Conservation (phyloP, 2,329 filamentous ascomycete species). For the Sporothrix phasma region DNA sequence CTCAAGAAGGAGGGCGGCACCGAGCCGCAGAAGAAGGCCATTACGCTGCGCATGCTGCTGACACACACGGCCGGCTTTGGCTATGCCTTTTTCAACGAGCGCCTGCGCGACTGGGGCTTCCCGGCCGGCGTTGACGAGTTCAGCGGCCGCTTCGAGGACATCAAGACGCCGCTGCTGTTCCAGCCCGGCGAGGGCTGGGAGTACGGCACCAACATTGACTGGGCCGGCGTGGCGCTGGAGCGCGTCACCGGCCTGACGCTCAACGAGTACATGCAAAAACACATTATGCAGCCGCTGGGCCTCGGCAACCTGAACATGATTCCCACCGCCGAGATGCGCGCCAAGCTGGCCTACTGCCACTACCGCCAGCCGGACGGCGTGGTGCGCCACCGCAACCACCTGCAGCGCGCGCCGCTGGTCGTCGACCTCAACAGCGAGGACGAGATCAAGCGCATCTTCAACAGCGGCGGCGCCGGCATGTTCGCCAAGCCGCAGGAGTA, state of each 20-base stretch:
- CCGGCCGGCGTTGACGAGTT: slow-evolving; percentile 50
- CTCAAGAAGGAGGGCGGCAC: slow-evolving; percentile 29
- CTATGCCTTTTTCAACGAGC: slow-evolving; percentile 45
- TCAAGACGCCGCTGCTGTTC: slow-evolving; percentile 34
- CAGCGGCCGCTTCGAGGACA: slow-evolving; percentile 37
- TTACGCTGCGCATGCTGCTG: slow-evolving; percentile 50
- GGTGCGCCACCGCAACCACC: slow-evolving; percentile 29
- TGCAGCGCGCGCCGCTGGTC: slow-evolving; percentile 13
- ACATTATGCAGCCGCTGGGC: slow-evolving; percentile 36
- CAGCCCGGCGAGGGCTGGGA: slow-evolving; percentile 38
- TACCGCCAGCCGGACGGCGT: slow-evolving; percentile 35
- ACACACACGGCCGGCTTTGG: slow-evolving; percentile 47
- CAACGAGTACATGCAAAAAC: slow-evolving; percentile 34
- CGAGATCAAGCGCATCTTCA: slow-evolving; percentile 19
- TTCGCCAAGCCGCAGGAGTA: slow-evolving; percentile 35
- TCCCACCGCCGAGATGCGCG: slow-evolving; percentile 40
- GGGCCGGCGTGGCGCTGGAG: slow-evolving; percentile 38
- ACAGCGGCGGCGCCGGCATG: slow-evolving; percentile 36
- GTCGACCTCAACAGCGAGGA: slow-evolving; percentile 11
- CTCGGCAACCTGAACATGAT: slow-evolving; percentile 40
- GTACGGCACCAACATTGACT: slow-evolving; percentile 42
- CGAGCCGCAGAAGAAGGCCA: slow-evolving; percentile 36
- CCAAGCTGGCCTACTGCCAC: slow-evolving; percentile 45
- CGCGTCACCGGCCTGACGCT: slow-evolving; percentile 31
- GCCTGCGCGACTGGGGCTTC: slow-evolving; percentile 36